Evolutionary conservation across 352 stramenopile species (phyloP).

Genomic region (Globisporangium takayamanum): DNA sequence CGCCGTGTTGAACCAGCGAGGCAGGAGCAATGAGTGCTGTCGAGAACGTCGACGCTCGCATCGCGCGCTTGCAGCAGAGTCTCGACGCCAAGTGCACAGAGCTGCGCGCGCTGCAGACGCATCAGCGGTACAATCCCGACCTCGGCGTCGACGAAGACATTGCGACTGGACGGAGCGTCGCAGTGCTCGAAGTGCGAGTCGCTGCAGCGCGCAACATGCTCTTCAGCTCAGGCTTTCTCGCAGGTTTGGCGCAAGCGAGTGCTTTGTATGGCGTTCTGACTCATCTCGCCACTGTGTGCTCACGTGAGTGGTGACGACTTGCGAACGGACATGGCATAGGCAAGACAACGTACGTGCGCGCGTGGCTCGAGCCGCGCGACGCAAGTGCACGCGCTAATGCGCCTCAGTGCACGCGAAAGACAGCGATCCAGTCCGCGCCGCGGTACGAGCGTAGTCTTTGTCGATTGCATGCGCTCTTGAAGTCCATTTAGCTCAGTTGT

Average conservation of each 20-base stretch:
- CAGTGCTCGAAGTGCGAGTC: slow-evolving; percentile 39
- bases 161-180: slow-evolving; percentile 32
- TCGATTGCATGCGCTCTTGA: neutral
- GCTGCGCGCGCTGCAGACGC: slow-evolving; percentile 36
- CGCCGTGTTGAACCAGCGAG: too few relatives aligned
- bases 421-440: slow-evolving; percentile 18
- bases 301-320: neutral
- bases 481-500: neutral
- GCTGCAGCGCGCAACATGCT: slow-evolving; percentile 32
- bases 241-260: slow-evolving; percentile 9
- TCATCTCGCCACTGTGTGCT: neutral
- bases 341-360: slow-evolving; percentile 47
- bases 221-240: slow-evolving; percentile 43
- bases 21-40: slow-evolving; percentile 42
- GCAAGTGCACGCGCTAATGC: slow-evolving; percentile 13
- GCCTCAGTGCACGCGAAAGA: slow-evolving; percentile 34
- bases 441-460: slow-evolving; percentile 9
- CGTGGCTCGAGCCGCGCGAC: slow-evolving; percentile 27
- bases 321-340: neutral
- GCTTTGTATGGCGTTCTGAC: neutral
- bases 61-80: slow-evolving; percentile 43
- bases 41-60: slow-evolving; percentile 54
- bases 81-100: slow-evolving; percentile 35
- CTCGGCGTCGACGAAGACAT: slow-evolving; percentile 47
- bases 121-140: slow-evolving; percentile 36